Percentiles rank a stretch among this genome's conserved stretches.
phyloP scores from a whole-genome alignment of 129 eudicot species.

The Apium graveolens region DNA sequence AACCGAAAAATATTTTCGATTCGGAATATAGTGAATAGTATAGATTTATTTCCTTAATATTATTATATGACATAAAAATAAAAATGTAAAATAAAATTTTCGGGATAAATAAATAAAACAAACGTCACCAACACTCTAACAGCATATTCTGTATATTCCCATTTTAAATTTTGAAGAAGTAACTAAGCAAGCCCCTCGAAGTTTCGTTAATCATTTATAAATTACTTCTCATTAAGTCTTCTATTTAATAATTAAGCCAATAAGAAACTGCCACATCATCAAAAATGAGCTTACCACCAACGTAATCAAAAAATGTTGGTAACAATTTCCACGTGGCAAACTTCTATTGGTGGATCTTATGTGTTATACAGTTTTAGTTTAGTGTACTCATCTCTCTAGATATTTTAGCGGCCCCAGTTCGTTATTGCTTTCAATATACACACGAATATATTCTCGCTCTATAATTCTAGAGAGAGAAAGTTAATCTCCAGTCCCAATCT shows the following conservation, averaged over 20 bases:
- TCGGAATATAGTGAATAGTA: too few relatives aligned
- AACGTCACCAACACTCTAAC: background rate
- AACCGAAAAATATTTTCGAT: too few relatives aligned
- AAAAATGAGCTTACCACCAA: background rate
- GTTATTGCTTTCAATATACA: background rate
- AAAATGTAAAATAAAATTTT: too few relatives aligned
- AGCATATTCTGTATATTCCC: background rate
- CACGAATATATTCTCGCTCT: background rate
- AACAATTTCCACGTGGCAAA: background rate
- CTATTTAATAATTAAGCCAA: background rate
- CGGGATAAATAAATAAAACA: background rate
- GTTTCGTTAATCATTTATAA: conserved; percentile 8
- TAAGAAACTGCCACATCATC: background rate
- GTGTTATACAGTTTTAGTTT: background rate
- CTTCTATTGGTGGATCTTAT: background rate
- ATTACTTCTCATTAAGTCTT: background rate
- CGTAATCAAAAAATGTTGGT: background rate
- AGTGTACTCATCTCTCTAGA: background rate
- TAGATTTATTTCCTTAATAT: too few relatives aligned
- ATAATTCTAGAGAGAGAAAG: conserved; percentile 1
- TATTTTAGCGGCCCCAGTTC: background rate
- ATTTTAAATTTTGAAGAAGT: background rate
- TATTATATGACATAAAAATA: too few relatives aligned
- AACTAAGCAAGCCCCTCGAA: background rate
- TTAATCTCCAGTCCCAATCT: background rate